A percentile compares a stretch with the other conserved stretches of the same genome.
phyloP scores from a whole-genome alignment of 108 stramenopile genomes.

The Asterionellopsis glacialis region DNA sequence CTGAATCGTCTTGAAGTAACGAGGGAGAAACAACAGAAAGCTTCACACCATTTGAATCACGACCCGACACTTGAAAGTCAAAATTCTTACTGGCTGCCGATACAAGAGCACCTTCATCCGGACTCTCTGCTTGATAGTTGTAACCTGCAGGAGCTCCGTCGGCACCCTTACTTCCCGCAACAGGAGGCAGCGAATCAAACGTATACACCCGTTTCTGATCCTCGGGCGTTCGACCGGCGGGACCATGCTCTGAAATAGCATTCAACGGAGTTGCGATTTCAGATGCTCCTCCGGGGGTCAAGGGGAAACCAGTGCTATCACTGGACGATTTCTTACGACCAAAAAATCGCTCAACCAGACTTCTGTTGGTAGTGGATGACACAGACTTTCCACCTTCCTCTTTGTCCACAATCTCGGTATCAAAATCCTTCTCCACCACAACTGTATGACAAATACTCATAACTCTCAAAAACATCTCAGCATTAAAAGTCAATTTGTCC shows the following conservation, averaged over 20 bases:
- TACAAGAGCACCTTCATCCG: slow-evolving; percentile 90
- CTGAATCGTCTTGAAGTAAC: slow-evolving; percentile 34
- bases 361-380: slow-evolving; percentile 1
- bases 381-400: neutral
- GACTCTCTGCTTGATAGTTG: slow-evolving; percentile 89
- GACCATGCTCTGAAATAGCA: neutral
- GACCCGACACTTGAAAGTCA: slow-evolving; percentile 78
- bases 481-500: slow-evolving; percentile 59
- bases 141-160: slow-evolving; percentile 80
- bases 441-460: slow-evolving; percentile 91
- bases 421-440: slow-evolving; percentile 83
- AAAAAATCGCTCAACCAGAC: neutral
- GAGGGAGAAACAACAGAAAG: slow-evolving; percentile 62
- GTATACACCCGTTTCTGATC: neutral
- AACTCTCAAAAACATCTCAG: slow-evolving; percentile 88
- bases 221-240: neutral
- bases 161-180: slow-evolving; percentile 20
- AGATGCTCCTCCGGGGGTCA: too few relatives aligned
- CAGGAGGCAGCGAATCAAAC: neutral
- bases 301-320: neutral
- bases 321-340: slow-evolving; percentile 11
- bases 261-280: neutral
- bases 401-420: slow-evolving; percentile 8
- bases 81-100: slow-evolving; percentile 66
- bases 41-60: slow-evolving; percentile 69